Evolutionary conservation across 2,329 filamentous ascomycete species (phyloP), one percentile per base, ranked within the genome.

Genomic region (Amesomyces nigricolor): DNA sequence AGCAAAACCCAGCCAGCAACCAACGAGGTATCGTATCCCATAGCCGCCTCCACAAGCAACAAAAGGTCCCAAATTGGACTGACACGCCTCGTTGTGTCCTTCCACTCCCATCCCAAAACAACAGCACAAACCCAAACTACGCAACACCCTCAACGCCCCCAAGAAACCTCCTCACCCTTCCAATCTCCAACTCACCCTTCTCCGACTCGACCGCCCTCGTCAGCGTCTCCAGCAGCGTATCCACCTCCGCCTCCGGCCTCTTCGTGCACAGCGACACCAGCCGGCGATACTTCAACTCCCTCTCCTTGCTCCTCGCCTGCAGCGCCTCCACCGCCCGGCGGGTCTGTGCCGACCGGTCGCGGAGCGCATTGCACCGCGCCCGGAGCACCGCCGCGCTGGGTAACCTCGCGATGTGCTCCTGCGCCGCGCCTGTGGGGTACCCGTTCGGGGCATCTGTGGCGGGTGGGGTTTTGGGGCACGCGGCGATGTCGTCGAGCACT

Each of bases 161-260:
- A 54, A 95, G 73, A 67, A 95, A 95, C 51, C 91, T 83, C 63
- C 87, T 78, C 11, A 95, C 87, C 8, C 90, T 75, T 0, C 81
- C 83, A 8, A 92, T 83, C 66, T 95, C 89, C 1, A 90, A 75
- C 64, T 89, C 87, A 7, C 83, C 81, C 53, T 79, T 81, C 68
- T 96, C 91, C 65, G 91, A 95, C 71, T 96, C 92, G 2, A 97
- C 87, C 2, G 94, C 94, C 59, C 89, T 84, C 46, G 95, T 82
- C 43, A 99, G 75, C 2, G 85, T 84, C 51, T 90, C 88, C 0
- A 96, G 77, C 50, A 91, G 81, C 55, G 82, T 81, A 63, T 97
- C 94, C 13, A 97, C 88, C 56, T 89, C 82, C 8, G 79, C 78
- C 59, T 95, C 90, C 0, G 83, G 79, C 35, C 91, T 88, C 8